Evolutionary conservation across 2,329 filamentous ascomycete genomes (phyloP), one percentile per base, ranked within the genome.

Genomic region (Neonectria magnoliae): DNA sequence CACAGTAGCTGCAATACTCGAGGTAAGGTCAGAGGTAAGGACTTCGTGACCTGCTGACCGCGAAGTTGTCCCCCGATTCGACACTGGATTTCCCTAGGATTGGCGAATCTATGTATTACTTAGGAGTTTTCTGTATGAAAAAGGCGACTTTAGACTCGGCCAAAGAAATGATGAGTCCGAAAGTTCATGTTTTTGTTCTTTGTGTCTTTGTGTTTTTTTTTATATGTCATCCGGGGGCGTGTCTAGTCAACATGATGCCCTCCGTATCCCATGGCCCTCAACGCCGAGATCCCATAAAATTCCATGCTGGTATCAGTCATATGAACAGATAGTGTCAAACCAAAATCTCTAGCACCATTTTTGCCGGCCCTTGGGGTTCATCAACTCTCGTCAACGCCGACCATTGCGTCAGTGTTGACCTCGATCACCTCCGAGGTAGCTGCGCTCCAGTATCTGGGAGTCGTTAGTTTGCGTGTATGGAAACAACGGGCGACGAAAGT

Each of bases 1-100:
- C 45, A 60, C 48, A 41, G 36, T 59, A 52, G 62, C 62, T 64
- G 54, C 45, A 45, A 44, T 31, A 53, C 44, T 60, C 65, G 76
- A 84, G 82, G 84, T 84, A 85, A 84, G 82, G 83, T 85, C 82
- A 83, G 83, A 84, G 84, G 83, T 85, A 86, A 86, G 83, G 76
- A 76, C 73, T 79, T 77, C 73, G 73, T 76, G 68, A 78, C 77
- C 77, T 78, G 72, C 74, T 79, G 76, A 76, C 76, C 73, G 68
- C 64, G 69, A 61, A 61, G 41, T 41, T 69, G 14, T 13, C 67
- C 59, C 61, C 59, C 70, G 62, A 67, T 51, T 64, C 60, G 42
- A 20, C 38, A 31, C 48, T 65, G 61, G 56, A 66, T 60, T 65
- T 68, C 62, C 62, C 57, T 55, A 65, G 14, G 63, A 66, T 63